Percentiles rank a stretch among this genome's conserved stretches.
These are phyloP conservation scores for Solanum etuberosum DNA, from an alignment of 257 asterid genomes.

Conservation along the genomic window DNA sequence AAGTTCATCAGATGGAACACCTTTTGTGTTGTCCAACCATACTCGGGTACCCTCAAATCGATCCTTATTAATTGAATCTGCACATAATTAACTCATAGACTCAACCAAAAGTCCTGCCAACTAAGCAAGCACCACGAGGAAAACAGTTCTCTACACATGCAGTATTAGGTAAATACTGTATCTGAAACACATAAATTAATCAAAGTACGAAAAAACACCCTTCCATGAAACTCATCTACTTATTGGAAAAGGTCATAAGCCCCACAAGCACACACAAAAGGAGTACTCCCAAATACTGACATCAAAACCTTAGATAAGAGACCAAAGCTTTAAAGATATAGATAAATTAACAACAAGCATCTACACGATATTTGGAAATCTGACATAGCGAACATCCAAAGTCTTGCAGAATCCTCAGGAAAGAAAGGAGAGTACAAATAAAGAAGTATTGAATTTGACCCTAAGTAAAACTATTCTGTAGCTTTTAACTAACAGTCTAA, in stretches of 20 bases:
- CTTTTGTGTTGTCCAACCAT: constrained; percentile 98
- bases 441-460: not conserved
- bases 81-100: constrained; percentile 16
- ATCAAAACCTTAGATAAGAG: not conserved
- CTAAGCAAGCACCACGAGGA: not conserved
- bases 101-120: not conserved
- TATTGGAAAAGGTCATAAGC: not conserved
- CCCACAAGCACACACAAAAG: not conserved
- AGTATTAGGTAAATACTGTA: not conserved
- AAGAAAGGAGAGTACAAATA: not conserved
- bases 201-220: not conserved
- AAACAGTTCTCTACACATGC: not conserved
- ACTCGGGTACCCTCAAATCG: constrained; percentile 84
- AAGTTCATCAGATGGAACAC: constrained; percentile 98
- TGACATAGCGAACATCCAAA: not conserved
- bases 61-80: constrained; percentile 91
- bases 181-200: not conserved
- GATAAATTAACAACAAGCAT: not conserved
- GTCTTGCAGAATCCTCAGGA: not conserved
- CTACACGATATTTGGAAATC: not conserved
- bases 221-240: not conserved
- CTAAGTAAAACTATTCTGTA: not conserved
- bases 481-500: not conserved
- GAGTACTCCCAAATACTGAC: not conserved
- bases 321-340: not conserved